Conservation (phyloP, 169 alveolate species). For the Plasmodium cynomolgi region DNA sequence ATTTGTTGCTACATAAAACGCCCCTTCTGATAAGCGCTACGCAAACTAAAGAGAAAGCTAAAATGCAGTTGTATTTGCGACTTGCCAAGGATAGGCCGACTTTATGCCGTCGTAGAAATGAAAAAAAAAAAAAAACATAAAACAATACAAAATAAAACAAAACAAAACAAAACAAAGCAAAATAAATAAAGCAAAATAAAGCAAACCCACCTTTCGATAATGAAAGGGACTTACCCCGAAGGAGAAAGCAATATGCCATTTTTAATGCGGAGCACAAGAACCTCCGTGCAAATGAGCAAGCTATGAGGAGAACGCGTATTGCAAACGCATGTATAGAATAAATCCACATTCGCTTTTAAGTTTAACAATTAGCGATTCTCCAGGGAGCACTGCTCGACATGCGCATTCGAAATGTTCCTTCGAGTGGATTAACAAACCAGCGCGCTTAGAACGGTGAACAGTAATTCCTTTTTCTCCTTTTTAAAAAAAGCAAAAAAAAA, state of each 20-base stretch:
- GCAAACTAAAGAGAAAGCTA: not conserved
- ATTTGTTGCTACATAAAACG: not conserved
- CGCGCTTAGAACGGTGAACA: not conserved
- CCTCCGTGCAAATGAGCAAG: not conserved
- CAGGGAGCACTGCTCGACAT: not conserved
- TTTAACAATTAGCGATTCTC: not conserved
- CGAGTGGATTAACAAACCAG: not conserved
- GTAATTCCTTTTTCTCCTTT: not conserved
- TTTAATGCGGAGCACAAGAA: not conserved
- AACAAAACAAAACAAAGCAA: no score
- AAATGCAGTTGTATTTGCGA: not conserved
- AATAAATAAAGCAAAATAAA: no score
- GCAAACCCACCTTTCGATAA: not conserved
- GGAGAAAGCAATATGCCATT: not conserved
- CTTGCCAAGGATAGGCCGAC: not conserved
- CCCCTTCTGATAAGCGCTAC: not conserved
- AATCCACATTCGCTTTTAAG: not conserved
- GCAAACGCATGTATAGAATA: not conserved
- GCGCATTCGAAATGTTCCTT: not conserved
- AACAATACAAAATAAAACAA: no score
- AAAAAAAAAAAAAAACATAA: no score
- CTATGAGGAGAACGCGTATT: not conserved
- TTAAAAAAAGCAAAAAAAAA: no score
- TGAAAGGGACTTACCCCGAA: not conserved
- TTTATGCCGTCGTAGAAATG: not conserved